Base-by-base conservation (phyloP, 768 basidiomycete species). In the Podaxis sp. region DNA sequence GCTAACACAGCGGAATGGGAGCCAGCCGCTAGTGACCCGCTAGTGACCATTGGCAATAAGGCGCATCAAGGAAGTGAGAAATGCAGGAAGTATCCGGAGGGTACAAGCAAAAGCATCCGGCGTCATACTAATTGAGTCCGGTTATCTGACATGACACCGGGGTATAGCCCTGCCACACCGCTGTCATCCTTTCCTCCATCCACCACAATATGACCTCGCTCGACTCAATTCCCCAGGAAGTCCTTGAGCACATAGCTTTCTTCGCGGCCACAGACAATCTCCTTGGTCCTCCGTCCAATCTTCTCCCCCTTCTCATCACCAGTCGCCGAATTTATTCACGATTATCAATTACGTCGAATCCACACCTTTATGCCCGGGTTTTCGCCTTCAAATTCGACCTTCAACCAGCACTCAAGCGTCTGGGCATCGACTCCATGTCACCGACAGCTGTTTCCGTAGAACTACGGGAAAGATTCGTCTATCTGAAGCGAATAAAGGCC, bases 161-260 rank as follows among this genome's bases (percentile, higher is more conserved):
- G 6, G 60, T 12, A 27, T 57, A 43, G 43, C 27, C 43, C 50
- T 57, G 33, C 40, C 57, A 62, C 47, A n/a, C 11, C 43, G 12
- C 33, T 61, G 61, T 57, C 46, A 22, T 29, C 50, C 41, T 59
- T 41, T 25, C 43, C 27, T 41, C 29, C 56, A 63, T 63, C 63
- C 49, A 58, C 65, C 62, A 61, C 63, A 68, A 74, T 9, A 33
- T 75, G 72, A 65, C 69, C 59, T 73, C 71, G 9, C 72, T 91
- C 59, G 75, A 78, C 58, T 74, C 75, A 5, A 74, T 94, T 49
- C 93, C 93, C 13, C 83, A 83, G 63, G 93, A 94, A 73, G 80
- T 94, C 41, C 80, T 95, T 50, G 89, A 94, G 70, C 85, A 86
- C 55, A 87, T 96, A 67, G 90, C 90, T 1, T 87, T 82, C 70